Base-by-base conservation (phyloP, 108 stramenopile genomes). In the Schizochytrium sp. region DNA sequence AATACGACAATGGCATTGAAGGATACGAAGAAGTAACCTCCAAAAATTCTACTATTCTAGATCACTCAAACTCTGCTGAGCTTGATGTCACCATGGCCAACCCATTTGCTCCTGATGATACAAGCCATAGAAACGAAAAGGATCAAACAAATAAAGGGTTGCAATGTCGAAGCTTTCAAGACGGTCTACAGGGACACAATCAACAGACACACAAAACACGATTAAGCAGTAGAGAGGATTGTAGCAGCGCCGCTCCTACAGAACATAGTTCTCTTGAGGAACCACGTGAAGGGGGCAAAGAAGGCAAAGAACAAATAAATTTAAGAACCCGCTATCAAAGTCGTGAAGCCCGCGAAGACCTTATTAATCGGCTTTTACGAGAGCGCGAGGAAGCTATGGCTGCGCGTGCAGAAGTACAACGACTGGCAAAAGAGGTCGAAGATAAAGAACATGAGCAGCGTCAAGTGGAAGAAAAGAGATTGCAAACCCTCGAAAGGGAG, bases 371-470 rank as follows among this genome's bases (percentile, higher is more conserved):
- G 47, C 3, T 83, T 8, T 5, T 83, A 10, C 50, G 53, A 56
- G 76, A 83, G 47, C 76, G 76, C 45, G 76, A 83, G 40, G 53
- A 55, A 38, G 53, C 76, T 40, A 38, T 83, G 7, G 53, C 50
- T 10, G 76, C 76, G 28, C n/a, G 28, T 5, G 28, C 38, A 5
- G 76, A 83, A 40, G 76, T 55, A 56, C 50, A 83, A 10, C 76
- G 40, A 10, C 28, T 83, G 47, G 76, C 76, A 47, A 5, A 42
- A 8, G 76, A 83, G 40, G 50, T 83, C 0, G 76, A 83, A 83
- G 50, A 5, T 13, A 83, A 55, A 40, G 76, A 49, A 38, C 47
- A n/a, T 12, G 76, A 83, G 3, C 76, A 55, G 0, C 76, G 76
- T 38, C 28, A 55, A 53, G 50, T 28, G 5, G 76, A 83, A 55